These are phyloP conservation scores for Globisporangium recalcitrans DNA, from an alignment of 352 stramenopile species.

Conservation along the genomic window DNA sequence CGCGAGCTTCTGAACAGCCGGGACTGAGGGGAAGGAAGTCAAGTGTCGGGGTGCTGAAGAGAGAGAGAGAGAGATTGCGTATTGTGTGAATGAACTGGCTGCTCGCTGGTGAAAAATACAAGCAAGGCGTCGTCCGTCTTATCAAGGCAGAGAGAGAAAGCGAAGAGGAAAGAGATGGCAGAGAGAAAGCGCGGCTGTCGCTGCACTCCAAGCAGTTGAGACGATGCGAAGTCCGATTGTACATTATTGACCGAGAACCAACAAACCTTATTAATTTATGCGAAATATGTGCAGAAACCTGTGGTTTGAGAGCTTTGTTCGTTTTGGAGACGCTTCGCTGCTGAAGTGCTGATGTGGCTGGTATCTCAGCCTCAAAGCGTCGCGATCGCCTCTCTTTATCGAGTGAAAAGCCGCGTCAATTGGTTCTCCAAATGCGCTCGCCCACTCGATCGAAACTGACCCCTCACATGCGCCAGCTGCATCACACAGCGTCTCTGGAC, in stretches of 20 bases:
- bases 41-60: neutral
- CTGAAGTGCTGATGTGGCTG: neutral
- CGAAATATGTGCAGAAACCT: neutral
- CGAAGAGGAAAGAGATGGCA: neutral
- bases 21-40: constrained; percentile 14
- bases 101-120: neutral
- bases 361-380: too few relatives aligned
- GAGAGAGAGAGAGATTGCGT: neutral
- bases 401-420: too few relatives aligned
- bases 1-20: constrained; percentile 52
- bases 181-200: neutral
- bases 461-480: too few relatives aligned
- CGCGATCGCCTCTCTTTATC: too few relatives aligned
- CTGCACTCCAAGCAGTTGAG: too few relatives aligned
- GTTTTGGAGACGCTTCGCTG: neutral
- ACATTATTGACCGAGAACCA: neutral
- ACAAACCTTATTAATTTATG: neutral
- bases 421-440: neutral
- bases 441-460: neutral
- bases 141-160: neutral
- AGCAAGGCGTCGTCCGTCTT: too few relatives aligned
- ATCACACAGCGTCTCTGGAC: neutral
- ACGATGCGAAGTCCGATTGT: neutral
- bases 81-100: neutral
- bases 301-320: neutral